Conservation (phyloP, 2,329 filamentous ascomycete genomes). For the Aotearoamyces nothofagi region DNA sequence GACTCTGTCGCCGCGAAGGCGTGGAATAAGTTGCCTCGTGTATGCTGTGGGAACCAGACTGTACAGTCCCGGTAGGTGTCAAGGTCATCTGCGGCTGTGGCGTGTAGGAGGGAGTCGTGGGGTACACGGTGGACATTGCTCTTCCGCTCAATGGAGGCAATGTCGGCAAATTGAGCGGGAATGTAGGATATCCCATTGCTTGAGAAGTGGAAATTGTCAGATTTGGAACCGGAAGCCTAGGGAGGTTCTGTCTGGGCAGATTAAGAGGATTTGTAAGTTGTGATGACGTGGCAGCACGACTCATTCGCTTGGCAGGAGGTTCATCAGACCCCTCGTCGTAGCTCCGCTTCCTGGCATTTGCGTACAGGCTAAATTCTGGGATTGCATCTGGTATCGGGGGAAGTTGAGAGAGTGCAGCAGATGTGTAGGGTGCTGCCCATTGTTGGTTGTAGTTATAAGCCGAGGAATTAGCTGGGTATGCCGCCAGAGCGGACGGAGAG, state of each 20-base stretch:
- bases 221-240: conserved; percentile 54
- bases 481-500: conserved; percentile 29
- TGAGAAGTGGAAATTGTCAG: conserved; percentile 32
- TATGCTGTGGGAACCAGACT: conserved; percentile 1
- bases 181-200: conserved; percentile 9
- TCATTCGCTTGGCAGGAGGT: conserved; percentile 34
- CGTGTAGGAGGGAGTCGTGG: conserved; percentile 33
- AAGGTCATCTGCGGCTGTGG: conserved; percentile 23
- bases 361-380: conserved; percentile 3
- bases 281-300: conserved; percentile 11
- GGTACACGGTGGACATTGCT: conserved; percentile 68
- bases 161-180: conserved; percentile 13
- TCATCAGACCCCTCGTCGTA: conserved; percentile 37
- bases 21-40: conserved; percentile 13
- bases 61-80: conserved; percentile 13
- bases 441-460: conserved; percentile 16
- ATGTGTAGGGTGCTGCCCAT: conserved; percentile 22
- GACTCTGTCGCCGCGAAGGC: conserved; percentile 19
- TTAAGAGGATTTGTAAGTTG: conserved; percentile 5
- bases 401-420: conserved; percentile 14
- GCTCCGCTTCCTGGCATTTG: conserved; percentile 37
- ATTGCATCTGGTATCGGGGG: conserved; percentile 18
- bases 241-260: conserved; percentile 19
- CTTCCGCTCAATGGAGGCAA: conserved; percentile 22
- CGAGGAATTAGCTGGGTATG: conserved; percentile 20